Base-by-base conservation (phyloP, 1,284 basidiomycete genomes). In the Pseudozyma hubeiensis region DNA sequence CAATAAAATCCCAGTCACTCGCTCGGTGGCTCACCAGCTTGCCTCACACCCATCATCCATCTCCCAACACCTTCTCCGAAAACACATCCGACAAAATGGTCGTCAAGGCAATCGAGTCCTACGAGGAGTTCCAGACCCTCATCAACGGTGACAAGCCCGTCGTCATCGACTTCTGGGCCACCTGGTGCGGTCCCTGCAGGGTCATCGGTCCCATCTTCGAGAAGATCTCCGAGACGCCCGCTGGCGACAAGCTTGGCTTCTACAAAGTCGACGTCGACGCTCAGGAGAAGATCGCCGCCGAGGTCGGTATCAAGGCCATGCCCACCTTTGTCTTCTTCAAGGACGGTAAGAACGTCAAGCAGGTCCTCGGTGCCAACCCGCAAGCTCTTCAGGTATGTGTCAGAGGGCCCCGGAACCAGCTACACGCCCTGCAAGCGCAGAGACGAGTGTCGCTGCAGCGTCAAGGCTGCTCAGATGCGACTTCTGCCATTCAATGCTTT, bases 191-290 rank as follows among this genome's bases (percentile, higher is more conserved):
- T 45, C 82, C 82, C 11, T 93, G 93, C 89, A 90, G 88, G 82
- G 84, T 89, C 75, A 93, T 93, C 87, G 89, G 90, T 50, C 90
- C 92, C 55, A 87, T 93, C 77, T 93, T 94, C 82, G 90, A 91
- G 86, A 90, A 90, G 86, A 84, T 93, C 60, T 87, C 90, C 9
- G 75, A 73, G 41, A 68, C 72, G 11, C 68, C 69, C 29, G 67
- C 58, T 24, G 65, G 66, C 53, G 77, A 81, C 30, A 77, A 77
- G 71, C 88, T 92, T 85, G 87, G 86, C 58, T 92, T 91, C 86
- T 92, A 90, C 88, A 94, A 94, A 87, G 91, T 94, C 77, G 83
- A 84, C 66, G 83, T 84, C 45, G 83, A 84, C 60, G 69, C 70
- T 30, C 81, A 82, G 66, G 67, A 69, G 47, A 85, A 88, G 69